Evolutionary conservation across 208 protist species (phyloP), one percentile per base, ranked within the genome.

Genomic region (Pavlovales sp.): DNA sequence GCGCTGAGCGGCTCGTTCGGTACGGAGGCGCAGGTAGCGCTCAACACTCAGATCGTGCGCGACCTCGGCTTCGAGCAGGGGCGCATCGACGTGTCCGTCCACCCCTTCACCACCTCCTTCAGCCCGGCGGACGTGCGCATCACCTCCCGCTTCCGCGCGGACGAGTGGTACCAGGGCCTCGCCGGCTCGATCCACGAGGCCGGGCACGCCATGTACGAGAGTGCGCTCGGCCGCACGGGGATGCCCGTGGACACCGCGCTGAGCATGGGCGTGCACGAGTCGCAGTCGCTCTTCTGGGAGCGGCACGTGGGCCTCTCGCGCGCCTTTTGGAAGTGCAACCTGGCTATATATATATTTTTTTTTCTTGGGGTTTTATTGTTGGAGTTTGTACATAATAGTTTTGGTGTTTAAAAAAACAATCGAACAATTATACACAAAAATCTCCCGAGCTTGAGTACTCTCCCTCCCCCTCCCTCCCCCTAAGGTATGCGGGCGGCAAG

Each of bases 251-350:
- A 37, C 87, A 84, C 75, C 7, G 93, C 93, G 0, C 94, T 95
- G 40, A 95, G 94, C 20, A 91, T 96, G 18, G 94, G 94, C 71
- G 85, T 97, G 20, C 95, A 97, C 91, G 96, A 97, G 90, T 95
- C 95, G 84, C 96, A 97, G 89, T 95, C 94, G 0, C 92, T 96
- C 32, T 96, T 97, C 79, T 94, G 93, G n/a, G 95, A 96, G 90
- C 91, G 93, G 82, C 91, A 95, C 89, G 91, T 96, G 44, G 94
- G 90, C 14, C 93, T 91, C 36, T 92, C 75, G 2, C 26, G 14
- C 14, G 14, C 57, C 57, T 71, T 71, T 71, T 71, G 57, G 57
- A 8, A 10, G 18, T n/a, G n/a, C n/a, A n/a, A n/a, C n/a, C n/a
- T n/a, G n/a, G n/a, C n/a, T n/a, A n/a, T n/a, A n/a, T n/a, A n/a